Conservation (phyloP, 1,284 basidiomycete genomes). For the Xerocomus nothofagi region DNA sequence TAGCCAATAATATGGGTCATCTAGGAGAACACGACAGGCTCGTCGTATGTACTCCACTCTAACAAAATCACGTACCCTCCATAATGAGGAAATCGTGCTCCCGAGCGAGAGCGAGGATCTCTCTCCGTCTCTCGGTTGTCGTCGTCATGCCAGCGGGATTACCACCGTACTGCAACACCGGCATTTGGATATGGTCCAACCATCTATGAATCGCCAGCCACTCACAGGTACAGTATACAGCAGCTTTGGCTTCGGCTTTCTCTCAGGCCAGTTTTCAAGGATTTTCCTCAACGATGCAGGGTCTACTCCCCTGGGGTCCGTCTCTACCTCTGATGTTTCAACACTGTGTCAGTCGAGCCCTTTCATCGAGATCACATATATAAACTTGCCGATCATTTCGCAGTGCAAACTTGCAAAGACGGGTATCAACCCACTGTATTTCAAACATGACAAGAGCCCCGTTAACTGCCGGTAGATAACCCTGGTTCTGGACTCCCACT, state of each 20-base stretch:
- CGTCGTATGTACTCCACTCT: neutral
- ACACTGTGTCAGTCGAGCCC: neutral
- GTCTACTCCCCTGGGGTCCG: constrained; percentile 72
- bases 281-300: constrained; percentile 60
- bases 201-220: constrained; percentile 9
- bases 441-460: constrained; percentile 1
- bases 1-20: constrained; percentile 71
- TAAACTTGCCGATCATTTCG: constrained; percentile 56
- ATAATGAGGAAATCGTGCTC: constrained; percentile 78
- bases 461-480: neutral
- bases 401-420: constrained; percentile 56
- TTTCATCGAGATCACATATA: neutral
- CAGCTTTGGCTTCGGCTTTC: constrained; percentile 71
- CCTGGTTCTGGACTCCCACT: neutral
- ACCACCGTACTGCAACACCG: constrained; percentile 56
- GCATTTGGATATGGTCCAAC: neutral
- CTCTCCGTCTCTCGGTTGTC: constrained; percentile 65
- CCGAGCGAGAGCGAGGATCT: constrained; percentile 68
- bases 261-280: constrained; percentile 72
- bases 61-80: constrained; percentile 52
- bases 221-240: constrained; percentile 77
- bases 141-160: constrained; percentile 81
- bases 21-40: constrained; percentile 33
- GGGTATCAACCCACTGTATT: constrained; percentile 54
- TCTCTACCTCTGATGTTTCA: constrained; percentile 60